Percentiles rank a stretch among this genome's conserved stretches.
phyloP scores from a whole-genome alignment of 768 basidiomycete species.

The Suillus variegatus region DNA sequence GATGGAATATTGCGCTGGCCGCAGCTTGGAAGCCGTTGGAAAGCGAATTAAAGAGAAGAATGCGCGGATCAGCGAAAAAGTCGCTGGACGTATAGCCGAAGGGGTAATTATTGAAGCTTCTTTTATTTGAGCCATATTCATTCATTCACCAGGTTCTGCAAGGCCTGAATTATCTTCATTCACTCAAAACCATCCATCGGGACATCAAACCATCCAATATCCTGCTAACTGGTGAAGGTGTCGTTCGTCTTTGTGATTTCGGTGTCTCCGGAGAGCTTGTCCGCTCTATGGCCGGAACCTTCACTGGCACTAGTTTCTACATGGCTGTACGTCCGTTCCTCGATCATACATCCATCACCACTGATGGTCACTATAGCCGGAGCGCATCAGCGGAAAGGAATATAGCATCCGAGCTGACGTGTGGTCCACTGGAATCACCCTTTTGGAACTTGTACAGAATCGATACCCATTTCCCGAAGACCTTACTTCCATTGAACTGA shows the following conservation, averaged over 20 bases:
- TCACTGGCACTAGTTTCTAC: slow-evolving; percentile 97
- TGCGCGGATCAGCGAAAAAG: slow-evolving; percentile 81
- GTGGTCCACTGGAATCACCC: slow-evolving; percentile 95
- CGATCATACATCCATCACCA: not conserved
- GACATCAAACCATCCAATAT: slow-evolving; percentile 96
- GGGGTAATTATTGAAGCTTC: slow-evolving; percentile 57
- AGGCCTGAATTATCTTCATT: slow-evolving; percentile 93
- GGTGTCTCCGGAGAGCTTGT: slow-evolving; percentile 97
- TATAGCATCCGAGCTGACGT: slow-evolving; percentile 97
- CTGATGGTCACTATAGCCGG: slow-evolving; percentile 57
- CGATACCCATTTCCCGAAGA: slow-evolving; percentile 94
- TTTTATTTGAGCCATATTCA: slow-evolving; percentile 11
- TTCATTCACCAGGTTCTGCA: slow-evolving; percentile 63
- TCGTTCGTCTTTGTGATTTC: slow-evolving; percentile 94
- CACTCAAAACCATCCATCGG: slow-evolving; percentile 90
- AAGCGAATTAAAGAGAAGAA: slow-evolving; percentile 79
- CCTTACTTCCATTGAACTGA: slow-evolving; percentile 89
- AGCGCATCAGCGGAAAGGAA: slow-evolving; percentile 88
- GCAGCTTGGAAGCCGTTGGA: slow-evolving; percentile 87
- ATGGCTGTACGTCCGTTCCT: slow-evolving; percentile 81
- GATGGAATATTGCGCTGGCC: slow-evolving; percentile 89
- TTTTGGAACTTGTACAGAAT: slow-evolving; percentile 92
- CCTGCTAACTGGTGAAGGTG: slow-evolving; percentile 83
- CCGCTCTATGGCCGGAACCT: slow-evolving; percentile 89
- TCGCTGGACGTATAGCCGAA: slow-evolving; percentile 90